Conservation (phyloP, 2,329 filamentous ascomycete genomes). For the Aaosphaeria arxii region DNA sequence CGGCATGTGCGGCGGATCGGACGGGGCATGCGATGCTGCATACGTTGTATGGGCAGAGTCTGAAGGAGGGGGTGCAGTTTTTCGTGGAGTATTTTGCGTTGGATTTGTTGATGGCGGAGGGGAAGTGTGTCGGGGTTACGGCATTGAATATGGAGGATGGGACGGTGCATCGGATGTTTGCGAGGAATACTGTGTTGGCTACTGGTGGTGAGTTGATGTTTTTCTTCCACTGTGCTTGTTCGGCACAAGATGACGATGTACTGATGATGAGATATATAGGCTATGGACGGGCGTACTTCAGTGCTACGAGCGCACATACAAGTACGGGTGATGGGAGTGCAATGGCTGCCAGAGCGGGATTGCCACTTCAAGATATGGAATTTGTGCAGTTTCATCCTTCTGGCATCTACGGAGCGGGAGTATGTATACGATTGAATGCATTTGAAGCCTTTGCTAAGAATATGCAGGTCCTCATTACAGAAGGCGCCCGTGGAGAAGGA, state of each 20-base stretch:
- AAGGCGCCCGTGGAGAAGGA: constrained; percentile 83
- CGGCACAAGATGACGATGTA: not conserved
- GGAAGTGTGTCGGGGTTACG: constrained; percentile 46
- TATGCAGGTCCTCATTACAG: constrained; percentile 43
- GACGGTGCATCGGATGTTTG: constrained; percentile 48
- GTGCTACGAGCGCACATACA: constrained; percentile 49
- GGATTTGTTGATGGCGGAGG: constrained; percentile 49
- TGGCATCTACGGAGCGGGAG: constrained; percentile 51
- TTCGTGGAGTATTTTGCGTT: constrained; percentile 52
- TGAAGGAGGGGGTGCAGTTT: constrained; percentile 49
- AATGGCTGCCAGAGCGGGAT: constrained; percentile 48
- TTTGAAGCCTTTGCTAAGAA: not conserved
- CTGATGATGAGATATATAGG: constrained; percentile 15
- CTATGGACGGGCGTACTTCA: constrained; percentile 52
- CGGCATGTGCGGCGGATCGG: constrained; percentile 46
- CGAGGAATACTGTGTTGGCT: constrained; percentile 47
- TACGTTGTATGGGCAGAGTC: constrained; percentile 49
- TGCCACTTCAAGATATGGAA: constrained; percentile 51
- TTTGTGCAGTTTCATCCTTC: constrained; percentile 53
- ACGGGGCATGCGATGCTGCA: constrained; percentile 52
- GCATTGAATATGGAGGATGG: constrained; percentile 51
- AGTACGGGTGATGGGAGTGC: constrained; percentile 51
- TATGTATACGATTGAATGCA: constrained; percentile 11
- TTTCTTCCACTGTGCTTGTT: not conserved
- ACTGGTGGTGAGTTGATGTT: constrained; percentile 37